Base-by-base conservation (phyloP, 208 protist genomes). In the Acanthamoeba healyi region DNA sequence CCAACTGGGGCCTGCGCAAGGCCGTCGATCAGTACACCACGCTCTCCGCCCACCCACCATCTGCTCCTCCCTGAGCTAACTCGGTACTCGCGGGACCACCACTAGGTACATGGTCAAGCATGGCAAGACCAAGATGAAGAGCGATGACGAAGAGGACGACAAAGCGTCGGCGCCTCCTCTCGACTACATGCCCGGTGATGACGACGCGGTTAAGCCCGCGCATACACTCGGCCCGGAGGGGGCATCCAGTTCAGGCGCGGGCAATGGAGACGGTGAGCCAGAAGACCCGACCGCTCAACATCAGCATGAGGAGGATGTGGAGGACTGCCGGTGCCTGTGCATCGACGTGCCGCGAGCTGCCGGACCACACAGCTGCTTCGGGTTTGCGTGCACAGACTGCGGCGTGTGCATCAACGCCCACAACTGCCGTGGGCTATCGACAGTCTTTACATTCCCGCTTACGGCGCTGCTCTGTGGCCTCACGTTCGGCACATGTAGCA, bases 1-100 rank as follows among this genome's bases (percentile, higher is more conserved):
- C 63, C 29, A 72, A 72, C 63, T 72, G 63, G 63, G n/a, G 6
- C 34, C 63, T 72, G 7, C 34, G 63, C 63, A 72, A 72, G n/a
- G 63, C 63, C 63, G 63, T 72, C 29, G 63, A 72, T 9, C 63
- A 29, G 63, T 72, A 72, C 61, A 15, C n/a, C 61, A 70, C 7
- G 9, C 61, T 70, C 61, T n/a, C 4, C n/a, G 9, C 1, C 22
- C n/a, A 0, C 10, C 1, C 61, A 10, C 61, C 1, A 36, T 70
- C 22, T 15, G n/a, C n/a, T n/a, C n/a, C n/a, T n/a, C n/a, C n/a
- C n/a, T n/a, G n/a, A n/a, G n/a, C 61, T 70, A 36, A 70, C 61
- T 24, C n/a, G n/a, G n/a, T n/a, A n/a, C n/a, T n/a, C n/a, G n/a
- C n/a, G n/a, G n/a, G n/a, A 19, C 46, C 17, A 19, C 46, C 0